These are phyloP conservation scores for Naganishia kalamii DNA, from an alignment of 768 basidiomycete species.

Conservation along the genomic window DNA sequence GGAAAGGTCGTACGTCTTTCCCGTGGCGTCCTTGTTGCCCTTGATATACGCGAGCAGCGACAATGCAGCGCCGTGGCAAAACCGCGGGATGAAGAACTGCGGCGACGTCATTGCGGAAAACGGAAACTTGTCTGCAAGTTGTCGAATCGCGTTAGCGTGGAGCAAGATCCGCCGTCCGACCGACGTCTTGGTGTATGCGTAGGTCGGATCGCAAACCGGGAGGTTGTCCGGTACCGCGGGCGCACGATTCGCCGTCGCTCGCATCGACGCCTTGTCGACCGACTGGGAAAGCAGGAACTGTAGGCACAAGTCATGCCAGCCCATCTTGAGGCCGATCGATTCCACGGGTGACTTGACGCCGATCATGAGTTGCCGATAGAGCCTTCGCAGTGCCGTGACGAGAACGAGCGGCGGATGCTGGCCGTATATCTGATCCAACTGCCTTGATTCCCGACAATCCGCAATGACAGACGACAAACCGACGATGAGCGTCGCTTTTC, in stretches of 20 bases:
- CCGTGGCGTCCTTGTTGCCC: slow-evolving; percentile 1
- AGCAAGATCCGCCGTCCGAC: slow-evolving; percentile 21
- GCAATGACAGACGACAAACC: slow-evolving; percentile 14
- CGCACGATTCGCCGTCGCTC: slow-evolving; percentile 6
- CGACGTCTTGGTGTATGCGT: slow-evolving; percentile 12
- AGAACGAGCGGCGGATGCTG: slow-evolving; percentile 14
- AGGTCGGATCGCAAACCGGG: slow-evolving; percentile 13
- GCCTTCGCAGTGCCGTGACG: not conserved
- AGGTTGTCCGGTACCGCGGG: slow-evolving; percentile 15
- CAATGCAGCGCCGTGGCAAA: slow-evolving; percentile 15
- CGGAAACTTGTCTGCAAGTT: slow-evolving; percentile 9
- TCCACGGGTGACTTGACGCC: slow-evolving; percentile 1
- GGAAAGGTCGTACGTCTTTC: slow-evolving; percentile 9
- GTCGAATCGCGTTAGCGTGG: slow-evolving; percentile 22
- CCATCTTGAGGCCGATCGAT: slow-evolving; percentile 7
- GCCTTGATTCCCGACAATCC: slow-evolving; percentile 11
- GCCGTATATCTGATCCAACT: slow-evolving; percentile 2
- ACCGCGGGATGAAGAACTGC: slow-evolving; percentile 16
- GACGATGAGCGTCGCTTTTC: slow-evolving; percentile 8
- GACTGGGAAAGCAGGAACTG: slow-evolving; percentile 13
- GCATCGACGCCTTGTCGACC: slow-evolving; percentile 10
- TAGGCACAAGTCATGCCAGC: slow-evolving; percentile 16
- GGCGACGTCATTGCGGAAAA: slow-evolving; percentile 16
- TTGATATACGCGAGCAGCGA: slow-evolving; percentile 16
- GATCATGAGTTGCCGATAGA: slow-evolving; percentile 7